Conservation (phyloP, 2,329 filamentous ascomycete genomes). For the Alternaria panax region DNA sequence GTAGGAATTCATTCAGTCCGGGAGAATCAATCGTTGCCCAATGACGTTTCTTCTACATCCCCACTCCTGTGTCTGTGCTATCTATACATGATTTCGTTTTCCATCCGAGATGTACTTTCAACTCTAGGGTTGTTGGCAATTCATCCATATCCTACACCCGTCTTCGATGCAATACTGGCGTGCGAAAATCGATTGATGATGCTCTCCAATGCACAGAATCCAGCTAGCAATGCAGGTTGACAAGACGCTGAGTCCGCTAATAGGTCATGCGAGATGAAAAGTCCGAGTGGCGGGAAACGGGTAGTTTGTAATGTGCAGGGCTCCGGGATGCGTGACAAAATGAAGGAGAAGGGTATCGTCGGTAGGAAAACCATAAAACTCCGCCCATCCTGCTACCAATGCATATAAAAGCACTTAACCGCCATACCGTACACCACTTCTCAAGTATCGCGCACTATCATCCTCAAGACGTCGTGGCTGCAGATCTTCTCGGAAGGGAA, state of each 20-base stretch:
- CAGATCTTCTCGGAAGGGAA: conserved; percentile 18
- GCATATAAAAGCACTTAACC: conserved; percentile 20
- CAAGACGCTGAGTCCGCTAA: background rate
- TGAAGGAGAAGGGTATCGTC: conserved; percentile 38
- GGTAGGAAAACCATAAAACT: conserved; percentile 25
- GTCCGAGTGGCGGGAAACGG: conserved; percentile 1
- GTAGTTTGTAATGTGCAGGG: conserved; percentile 11
- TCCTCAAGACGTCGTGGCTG: conserved; percentile 16
- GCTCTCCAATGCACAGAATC: background rate
- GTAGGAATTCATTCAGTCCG: background rate
- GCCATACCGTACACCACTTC: conserved; percentile 23
- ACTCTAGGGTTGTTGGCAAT: background rate
- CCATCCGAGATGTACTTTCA: background rate
- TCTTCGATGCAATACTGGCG: background rate
- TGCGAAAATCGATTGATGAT: background rate
- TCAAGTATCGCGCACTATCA: conserved; percentile 16
- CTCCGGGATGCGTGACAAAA: conserved; percentile 16
- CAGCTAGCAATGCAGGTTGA: conserved; percentile 1
- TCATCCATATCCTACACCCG: background rate
- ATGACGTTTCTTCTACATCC: background rate
- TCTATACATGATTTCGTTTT: background rate
- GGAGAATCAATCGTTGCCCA: background rate
- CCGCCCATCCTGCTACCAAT: conserved; percentile 13
- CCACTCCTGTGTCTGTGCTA: background rate
- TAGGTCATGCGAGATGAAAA: background rate